These are phyloP conservation scores for Didymella sp. DNA, from an alignment of 2,329 filamentous ascomycete species.

Conservation along the genomic window DNA sequence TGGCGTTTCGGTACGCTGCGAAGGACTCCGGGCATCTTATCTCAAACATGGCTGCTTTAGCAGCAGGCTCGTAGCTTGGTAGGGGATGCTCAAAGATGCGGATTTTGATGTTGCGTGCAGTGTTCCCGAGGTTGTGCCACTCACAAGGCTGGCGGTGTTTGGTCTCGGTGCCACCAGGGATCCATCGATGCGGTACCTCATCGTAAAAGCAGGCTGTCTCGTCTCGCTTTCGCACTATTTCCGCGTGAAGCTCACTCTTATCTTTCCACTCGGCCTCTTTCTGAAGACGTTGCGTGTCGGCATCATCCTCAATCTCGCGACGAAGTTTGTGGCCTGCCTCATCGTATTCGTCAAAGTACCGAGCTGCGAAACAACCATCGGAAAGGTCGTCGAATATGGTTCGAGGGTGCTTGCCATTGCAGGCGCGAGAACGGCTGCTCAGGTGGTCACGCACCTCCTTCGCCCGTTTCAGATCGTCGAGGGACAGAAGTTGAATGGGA, in stretches of 20 bases:
- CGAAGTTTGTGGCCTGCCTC: conserved; percentile 41
- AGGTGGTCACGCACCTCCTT: conserved; percentile 61
- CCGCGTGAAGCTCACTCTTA: conserved; percentile 29
- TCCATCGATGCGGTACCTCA: conserved; percentile 29
- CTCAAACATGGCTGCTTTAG: conserved; percentile 62
- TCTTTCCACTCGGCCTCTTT: conserved; percentile 53
- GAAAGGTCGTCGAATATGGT: conserved; percentile 59
- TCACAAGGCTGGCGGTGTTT: conserved; percentile 10
- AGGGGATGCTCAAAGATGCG: conserved; percentile 59
- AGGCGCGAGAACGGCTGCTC: conserved; percentile 41
- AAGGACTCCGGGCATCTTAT: conserved; percentile 56
- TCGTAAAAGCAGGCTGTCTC: conserved; percentile 47
- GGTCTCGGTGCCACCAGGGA: conserved; percentile 4
- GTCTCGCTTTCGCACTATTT: conserved; percentile 22
- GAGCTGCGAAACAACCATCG: conserved; percentile 55
- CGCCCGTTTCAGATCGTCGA: conserved; percentile 60
- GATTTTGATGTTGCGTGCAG: conserved; percentile 54
- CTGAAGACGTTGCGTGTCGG: conserved; percentile 28
- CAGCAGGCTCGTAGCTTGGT: conserved; percentile 46
- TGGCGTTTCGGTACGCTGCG: conserved; percentile 59
- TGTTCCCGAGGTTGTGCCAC: conserved; percentile 49
- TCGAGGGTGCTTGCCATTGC: conserved; percentile 17
- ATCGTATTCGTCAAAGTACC: conserved; percentile 53
- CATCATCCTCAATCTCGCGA: conserved; percentile 45
- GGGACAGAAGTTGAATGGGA: conserved; percentile 59